Evolutionary conservation across 176 grass and related monocot species (phyloP), one percentile per base, ranked within the genome.

Genomic region (Triticum turgidum): DNA sequence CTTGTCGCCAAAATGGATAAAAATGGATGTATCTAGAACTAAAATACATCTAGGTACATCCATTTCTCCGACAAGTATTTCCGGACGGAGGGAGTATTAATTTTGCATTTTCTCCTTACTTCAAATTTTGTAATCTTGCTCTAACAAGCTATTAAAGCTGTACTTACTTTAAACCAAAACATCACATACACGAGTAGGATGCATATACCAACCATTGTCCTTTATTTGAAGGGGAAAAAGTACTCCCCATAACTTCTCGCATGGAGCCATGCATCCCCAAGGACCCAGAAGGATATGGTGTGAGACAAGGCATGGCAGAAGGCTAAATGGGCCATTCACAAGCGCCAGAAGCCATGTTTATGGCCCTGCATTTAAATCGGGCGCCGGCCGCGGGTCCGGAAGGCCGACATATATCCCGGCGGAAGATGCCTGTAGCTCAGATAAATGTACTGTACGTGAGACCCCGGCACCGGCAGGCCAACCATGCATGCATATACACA

Each of bases 401-500:
- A 68, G 61, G 79, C 65, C 73, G 79, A 70, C 84, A 83, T 72
- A 41, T 17, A 86, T 90, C 84, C 80, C 12, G 65, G 84, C 41
- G 80, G 56, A 78, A 87, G 73, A 45, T 70, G 85, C 34, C 82
- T 56, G 72, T 65, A 41, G 11, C 80, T 78, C 73, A 65, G 84
- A 56, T 41, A 44, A 27, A 77, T 80, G 67, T 18, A 13, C 81
- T 83, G 14, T 38, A 72, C 13, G 47, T 38, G 22, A 39, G 41
- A 73, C 70, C 38, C 39, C 25, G 52, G 56, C 37, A 18, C 35
- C 69, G 58, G 70, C n/a, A 44, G 56, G 30, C 21, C 82, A 76
- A 37, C 62, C 69, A 56, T 66, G 72, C 68, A 74, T 62, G 49
- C 18, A 59, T 17, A 34, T 32, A 10, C 29, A 49, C 25, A 79